Percentiles rank a stretch among this genome's conserved stretches.
phyloP scores from a whole-genome alignment of 805 yeast species.

The Kodamaea leandrae region DNA sequence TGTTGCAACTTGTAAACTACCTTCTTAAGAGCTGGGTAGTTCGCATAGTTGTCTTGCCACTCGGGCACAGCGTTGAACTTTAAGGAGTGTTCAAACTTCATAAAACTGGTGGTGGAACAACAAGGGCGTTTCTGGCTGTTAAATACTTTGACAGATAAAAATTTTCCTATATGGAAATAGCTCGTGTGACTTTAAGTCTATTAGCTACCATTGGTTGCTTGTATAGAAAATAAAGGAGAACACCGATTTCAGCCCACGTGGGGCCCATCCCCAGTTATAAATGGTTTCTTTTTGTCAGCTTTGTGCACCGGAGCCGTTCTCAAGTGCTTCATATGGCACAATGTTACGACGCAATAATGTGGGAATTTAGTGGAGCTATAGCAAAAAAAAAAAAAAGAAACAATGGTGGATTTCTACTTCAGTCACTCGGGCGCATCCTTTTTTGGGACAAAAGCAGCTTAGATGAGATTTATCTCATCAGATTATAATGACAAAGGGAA shows the following conservation, averaged over 20 bases:
- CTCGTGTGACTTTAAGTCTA: conserved; percentile 11
- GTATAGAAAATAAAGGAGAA: background rate
- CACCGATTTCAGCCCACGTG: conserved; percentile 10
- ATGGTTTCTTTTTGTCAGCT: background rate
- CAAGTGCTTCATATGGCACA: background rate
- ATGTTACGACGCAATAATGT: too few relatives aligned
- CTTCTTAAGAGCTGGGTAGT: conserved; percentile 52
- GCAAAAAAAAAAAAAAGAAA: too few relatives aligned
- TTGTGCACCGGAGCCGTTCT: background rate
- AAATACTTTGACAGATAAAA: conserved; percentile 1
- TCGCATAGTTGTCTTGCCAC: conserved; percentile 47
- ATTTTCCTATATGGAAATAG: conserved; percentile 6
- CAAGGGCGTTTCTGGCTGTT: background rate
- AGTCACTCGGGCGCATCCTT: too few relatives aligned
- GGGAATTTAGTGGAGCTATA: too few relatives aligned
- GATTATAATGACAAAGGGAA: too few relatives aligned
- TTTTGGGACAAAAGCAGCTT: too few relatives aligned
- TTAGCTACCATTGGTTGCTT: background rate
- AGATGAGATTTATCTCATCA: too few relatives aligned
- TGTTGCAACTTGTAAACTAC: conserved; percentile 53
- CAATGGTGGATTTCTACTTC: too few relatives aligned
- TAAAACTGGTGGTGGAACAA: conserved; percentile 14
- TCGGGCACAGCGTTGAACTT: conserved; percentile 55
- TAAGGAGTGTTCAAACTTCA: conserved; percentile 51
- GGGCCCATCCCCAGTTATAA: conserved; percentile 9